Evolutionary conservation across 2,329 filamentous ascomycete genomes (phyloP), one percentile per base, ranked within the genome.

Genomic region (Stagonosporopsis chrysanthemi): DNA sequence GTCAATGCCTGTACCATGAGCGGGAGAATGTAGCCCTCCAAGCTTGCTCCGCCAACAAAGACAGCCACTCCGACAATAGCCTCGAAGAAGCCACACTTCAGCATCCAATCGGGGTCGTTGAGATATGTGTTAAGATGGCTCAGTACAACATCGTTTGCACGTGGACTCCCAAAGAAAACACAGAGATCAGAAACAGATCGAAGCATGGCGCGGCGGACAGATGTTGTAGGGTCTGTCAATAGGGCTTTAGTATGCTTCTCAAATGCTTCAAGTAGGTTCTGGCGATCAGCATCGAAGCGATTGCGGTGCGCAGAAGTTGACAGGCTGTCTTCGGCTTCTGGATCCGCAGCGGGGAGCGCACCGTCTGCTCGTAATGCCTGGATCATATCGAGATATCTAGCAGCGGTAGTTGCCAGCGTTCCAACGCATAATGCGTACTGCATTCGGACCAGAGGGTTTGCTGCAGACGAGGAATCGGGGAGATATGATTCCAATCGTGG

Each of bases 51-150:
- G 26, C 95, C 95, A 31, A 98, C 86, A 66, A 97, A 97, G 1
- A 91, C 87, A 4, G 93, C 91, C 63, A 99, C 93, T 3, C 93
- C 94, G 15, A 98, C 91, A 24, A 98, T 92, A 0, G 92, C 91
- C 70, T 97, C 93, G 69, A 99, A 97, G 73, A 98, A 98, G 2
- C 94, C 92, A 68, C 92, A 97, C 75, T 97, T 97, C 29, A 99
- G 80, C 74, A 92, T 92, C 95, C 95, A 99, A 73, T 99, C 93
- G 39, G 90, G 87, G 68, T 98, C 95, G 65, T 99, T 99, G 8
- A 99, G 80, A 69, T 99, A 99, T 0, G 95, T 99, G 71, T 98
- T 98, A 26, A 99, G 81, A 78, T 99, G 95, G 29, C 92, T 96
- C 22, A 99, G 81, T 15, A 99, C 88, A n/a, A 99, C 91, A 71